Base-by-base conservation (phyloP, 1,139 yeast genomes). In the Pichia cactophila region DNA sequence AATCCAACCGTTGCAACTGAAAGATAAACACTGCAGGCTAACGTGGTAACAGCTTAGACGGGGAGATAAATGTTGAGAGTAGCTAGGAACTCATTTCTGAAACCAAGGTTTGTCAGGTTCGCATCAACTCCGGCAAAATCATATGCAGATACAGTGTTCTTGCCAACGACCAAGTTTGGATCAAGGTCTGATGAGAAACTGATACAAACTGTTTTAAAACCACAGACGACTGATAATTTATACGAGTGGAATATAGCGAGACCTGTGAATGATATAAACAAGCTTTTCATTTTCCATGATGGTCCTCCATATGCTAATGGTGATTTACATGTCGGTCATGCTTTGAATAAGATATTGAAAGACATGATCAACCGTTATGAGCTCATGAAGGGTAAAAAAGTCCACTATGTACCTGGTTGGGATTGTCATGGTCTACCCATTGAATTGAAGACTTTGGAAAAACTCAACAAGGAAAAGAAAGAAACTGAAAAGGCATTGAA, bases 281-380 rank as follows among this genome's bases (percentile, higher is more conserved):
- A 70, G 29, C 56, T 71, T n/a, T 88, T 87, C 57, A 74, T 85
- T 1, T 70, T 92, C 4, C 97, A 90, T 58, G 99, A 92, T 67
- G 99, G 99, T 0, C 99, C 99, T 0, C 99, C 99, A 0, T 92
- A 90, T 67, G 97, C 98, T 12, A 92, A 92, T 63, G 98, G 97
- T 5, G 88, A 84, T 54, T 70, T 92, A 28, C 99, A 92, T 64
- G 67, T 90, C 53, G 99, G 99, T 1, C 99, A 92, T 67, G 90
- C 97, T 0, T 68, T 92, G 61, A 92, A 92, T 68, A 92, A 92
- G 62, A 78, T 89, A 26, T 67, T 88, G 50, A 92, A 92, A 65
- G 99, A 92, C 66, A 80, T 92, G 47, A 80, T 90, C 49, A 80
- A 80, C 56, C 71, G 99, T 47, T 83, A 73, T 58, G 81, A 87